Base-by-base conservation (phyloP, 176 grass and related monocot genomes). In the Poa annua region DNA sequence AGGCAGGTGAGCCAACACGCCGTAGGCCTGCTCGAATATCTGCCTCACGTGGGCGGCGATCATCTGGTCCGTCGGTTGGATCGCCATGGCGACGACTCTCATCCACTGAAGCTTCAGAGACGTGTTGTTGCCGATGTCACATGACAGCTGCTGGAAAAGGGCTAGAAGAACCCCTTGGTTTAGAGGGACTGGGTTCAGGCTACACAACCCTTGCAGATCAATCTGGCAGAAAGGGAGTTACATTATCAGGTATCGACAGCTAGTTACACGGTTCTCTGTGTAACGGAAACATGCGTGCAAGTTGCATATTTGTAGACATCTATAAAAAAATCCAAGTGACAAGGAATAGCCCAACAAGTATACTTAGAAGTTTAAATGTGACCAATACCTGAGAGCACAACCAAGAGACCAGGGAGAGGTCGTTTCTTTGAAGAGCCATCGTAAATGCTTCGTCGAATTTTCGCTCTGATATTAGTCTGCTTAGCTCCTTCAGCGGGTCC, bases 391-490 rank as follows among this genome's bases (percentile, higher is more conserved):
- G 96, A 74, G 96, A 82, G 60, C 93, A 98, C 42, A 98, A 72
- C 96, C 91, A 93, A 83, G 96, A 98, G 16, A 98, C 96, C 34
- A 98, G 77, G 36, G 89, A 87, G n/a, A 98, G 81, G 3, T 98
- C 89, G 20, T 88, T 90, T 89, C 89, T 93, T 85, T 98, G 96
- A 83, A 98, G 96, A 50, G 96, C 91, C 85, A 93, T 85, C 16
- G 90, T 98, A 88, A 98, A 98, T 70, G 96, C 89, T 65, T 98
- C 96, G 10, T 96, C 91, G 8, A 87, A 92, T 66, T 98, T 98
- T 12, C 17, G 85, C 77, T 96, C 96, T 66, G 83, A 76, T 76
- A 96, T 87, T 53, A 98, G 75, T 64, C 89, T 87, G 49, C 80
- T 48, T 51, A 98, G 81, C 44, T 98, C 93, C 76, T 96, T 98